Evolutionary conservation across 2,329 filamentous ascomycete genomes (phyloP).

Genomic region (Emergomyces pasteurianus): DNA sequence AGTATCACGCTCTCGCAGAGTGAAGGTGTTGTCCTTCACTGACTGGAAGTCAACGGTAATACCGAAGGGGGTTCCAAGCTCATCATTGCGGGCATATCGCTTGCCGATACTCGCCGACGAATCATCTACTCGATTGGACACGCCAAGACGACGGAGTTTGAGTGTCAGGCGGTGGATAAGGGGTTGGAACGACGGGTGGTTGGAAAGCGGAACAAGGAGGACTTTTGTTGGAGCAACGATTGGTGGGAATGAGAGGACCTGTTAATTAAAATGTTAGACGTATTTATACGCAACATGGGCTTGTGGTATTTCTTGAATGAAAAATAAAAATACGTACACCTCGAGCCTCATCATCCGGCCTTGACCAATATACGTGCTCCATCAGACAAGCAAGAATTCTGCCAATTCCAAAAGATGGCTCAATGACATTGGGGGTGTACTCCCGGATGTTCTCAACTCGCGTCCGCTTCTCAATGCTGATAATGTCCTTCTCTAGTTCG

Average conservation of each 20-base stretch:
- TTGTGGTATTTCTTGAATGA: conserved; percentile 1
- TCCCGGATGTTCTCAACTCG: conserved; percentile 74
- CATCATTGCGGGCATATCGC: conserved; percentile 88
- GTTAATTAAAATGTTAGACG: not conserved
- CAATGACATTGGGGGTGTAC: conserved; percentile 91
- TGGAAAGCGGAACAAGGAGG: conserved; percentile 77
- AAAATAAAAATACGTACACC: conserved; percentile 51
- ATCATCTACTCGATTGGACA: conserved; percentile 81
- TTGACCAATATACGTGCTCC: conserved; percentile 92
- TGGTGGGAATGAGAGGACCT: conserved; percentile 63
- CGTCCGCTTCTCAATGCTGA: conserved; percentile 74
- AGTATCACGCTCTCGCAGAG: conserved; percentile 78
- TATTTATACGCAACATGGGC: conserved; percentile 5
- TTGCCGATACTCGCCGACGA: conserved; percentile 88
- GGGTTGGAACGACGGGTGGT: conserved; percentile 69
- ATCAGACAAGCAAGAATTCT: conserved; percentile 86
- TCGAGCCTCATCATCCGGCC: conserved; percentile 70
- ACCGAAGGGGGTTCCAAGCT: conserved; percentile 86
- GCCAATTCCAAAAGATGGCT: conserved; percentile 95
- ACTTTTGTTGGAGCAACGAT: conserved; percentile 89
- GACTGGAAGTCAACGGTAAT: conserved; percentile 96
- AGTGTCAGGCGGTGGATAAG: conserved; percentile 60
- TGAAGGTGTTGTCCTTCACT: conserved; percentile 73
- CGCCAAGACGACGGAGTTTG: conserved; percentile 60
- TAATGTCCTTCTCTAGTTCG: conserved; percentile 64